Base-by-base conservation (phyloP, 2,329 filamentous ascomycete species). In the Pseudogymnoascus sp. region DNA sequence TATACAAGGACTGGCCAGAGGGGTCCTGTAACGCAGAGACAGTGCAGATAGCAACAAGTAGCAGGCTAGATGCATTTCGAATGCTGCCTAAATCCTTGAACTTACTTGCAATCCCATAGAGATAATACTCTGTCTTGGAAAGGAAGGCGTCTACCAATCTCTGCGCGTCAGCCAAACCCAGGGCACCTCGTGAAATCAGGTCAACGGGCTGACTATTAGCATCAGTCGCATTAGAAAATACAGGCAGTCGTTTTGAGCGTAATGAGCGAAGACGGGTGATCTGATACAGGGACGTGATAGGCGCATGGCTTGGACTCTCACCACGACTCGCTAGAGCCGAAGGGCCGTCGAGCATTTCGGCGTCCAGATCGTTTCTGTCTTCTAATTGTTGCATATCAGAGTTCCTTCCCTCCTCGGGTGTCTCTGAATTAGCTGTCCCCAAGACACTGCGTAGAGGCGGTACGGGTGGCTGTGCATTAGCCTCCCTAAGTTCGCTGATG, bases 1-100 rank as follows among this genome's bases (percentile, higher is more conserved):
- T 76, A 63, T 82, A 80, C 18, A 82, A 72, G 2, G 74, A 73
- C 5, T 78, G 80, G 50, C 76, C 78, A 57, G 76, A 76, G 2
- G 81, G 79, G 36, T 83, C 79, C 66, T 85, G 82, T 2, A 85
- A 74, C 0, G 82, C 81, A 2, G 82, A 78, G 8, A 85, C 82
- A 0, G 82, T 80, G 60, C 83, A 74, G 41, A 85, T 80, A 3
- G 80, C 78, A 3, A 80, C 78, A 1, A 80, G 79, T 11, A 85
- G 74, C 14, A 84, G 70, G 1, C 79, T 77, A 1, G 82, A 85
- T 11, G 80, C 77, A 53, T 78, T 75, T 39, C 82, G 77, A 12
- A 84, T 75, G 1, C 77, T 78, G 4, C 74, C 74, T 50, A 82
- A 69, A 58, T 76, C 76, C 14, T 71, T 71, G 25, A 77, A 76